Percentiles rank a stretch among this genome's conserved stretches.
Conservation (phyloP, 176 grass and related monocot species). For the Echinochloa phyllopogon region DNA sequence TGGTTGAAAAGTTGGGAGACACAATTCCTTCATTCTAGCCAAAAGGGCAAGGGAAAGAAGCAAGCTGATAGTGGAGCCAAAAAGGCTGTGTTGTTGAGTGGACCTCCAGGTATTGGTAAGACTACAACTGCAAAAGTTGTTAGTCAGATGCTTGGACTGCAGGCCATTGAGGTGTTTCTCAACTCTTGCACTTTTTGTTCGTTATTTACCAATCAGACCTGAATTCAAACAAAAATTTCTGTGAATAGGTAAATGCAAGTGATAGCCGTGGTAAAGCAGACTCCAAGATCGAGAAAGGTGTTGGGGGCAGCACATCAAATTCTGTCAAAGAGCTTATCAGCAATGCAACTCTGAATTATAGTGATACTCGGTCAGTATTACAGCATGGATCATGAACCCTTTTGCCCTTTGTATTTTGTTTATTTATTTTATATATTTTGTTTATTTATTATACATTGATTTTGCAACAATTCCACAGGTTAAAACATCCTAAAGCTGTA, state of each 20-base stretch:
- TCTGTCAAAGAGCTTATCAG: constrained; percentile 98
- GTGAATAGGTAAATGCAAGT: constrained; percentile 95
- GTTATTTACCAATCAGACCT: constrained; percentile 21
- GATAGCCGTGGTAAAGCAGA: constrained; percentile 98
- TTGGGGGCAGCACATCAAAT: constrained; percentile 92
- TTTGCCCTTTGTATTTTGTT: constrained; percentile 19
- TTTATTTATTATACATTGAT: constrained; percentile 37
- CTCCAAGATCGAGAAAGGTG: constrained; percentile 92
- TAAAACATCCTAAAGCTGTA: constrained; percentile 80
- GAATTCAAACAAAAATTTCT: constrained; percentile 26
- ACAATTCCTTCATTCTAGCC: constrained; percentile 72
- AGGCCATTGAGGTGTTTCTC: constrained; percentile 82
- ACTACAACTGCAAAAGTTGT: constrained; percentile 94
- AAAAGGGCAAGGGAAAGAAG: constrained; percentile 89
- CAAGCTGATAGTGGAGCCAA: constrained; percentile 82
- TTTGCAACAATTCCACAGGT: constrained; percentile 54
- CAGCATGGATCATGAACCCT: constrained; percentile 24
- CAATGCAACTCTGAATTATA: constrained; percentile 77
- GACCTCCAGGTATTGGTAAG: constrained; percentile 97
- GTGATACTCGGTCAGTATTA: constrained; percentile 63
- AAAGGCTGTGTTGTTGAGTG: constrained; percentile 87
- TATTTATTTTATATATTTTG: constrained; percentile 24
- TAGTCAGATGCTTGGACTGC: constrained; percentile 96
- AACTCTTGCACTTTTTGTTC: constrained; percentile 31
- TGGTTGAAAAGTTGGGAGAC: constrained; percentile 89